Evolutionary conservation across 2,329 filamentous ascomycete genomes (phyloP).

Genomic region (Penicillium oxalicum): DNA sequence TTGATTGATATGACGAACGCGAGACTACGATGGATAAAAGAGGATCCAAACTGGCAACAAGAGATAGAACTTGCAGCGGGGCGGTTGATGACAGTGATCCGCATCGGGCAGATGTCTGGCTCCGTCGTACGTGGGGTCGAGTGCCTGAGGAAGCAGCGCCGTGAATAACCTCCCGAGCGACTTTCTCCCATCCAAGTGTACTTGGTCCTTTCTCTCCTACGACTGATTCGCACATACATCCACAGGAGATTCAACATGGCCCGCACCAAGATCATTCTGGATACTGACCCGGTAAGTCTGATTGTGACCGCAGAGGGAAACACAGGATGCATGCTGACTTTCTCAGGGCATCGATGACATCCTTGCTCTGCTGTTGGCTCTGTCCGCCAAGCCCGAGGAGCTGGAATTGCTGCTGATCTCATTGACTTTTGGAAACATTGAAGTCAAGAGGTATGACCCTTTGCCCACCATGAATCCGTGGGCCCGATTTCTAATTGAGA

Average conservation of each 20-base stretch:
- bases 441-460: constrained; percentile 62
- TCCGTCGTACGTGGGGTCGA: neutral
- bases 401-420: constrained; percentile 80
- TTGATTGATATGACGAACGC: too few species aligned
- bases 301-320: neutral
- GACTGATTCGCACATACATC: neutral
- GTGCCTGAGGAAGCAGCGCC: constrained; percentile 8
- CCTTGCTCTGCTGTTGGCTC: constrained; percentile 77
- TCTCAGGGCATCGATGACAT: constrained; percentile 76
- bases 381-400: constrained; percentile 75
- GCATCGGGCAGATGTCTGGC: neutral
- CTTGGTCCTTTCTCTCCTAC: constrained; percentile 2
- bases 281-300: constrained; percentile 75
- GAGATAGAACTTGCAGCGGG: neutral
- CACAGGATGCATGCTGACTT: neutral
- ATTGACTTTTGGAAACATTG: constrained; percentile 89
- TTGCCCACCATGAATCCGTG: too few species aligned
- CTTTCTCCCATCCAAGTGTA: neutral
- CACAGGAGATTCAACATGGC: constrained; percentile 46
- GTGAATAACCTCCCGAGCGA: neutral
- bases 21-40: too few species aligned
- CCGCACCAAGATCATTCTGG: constrained; percentile 79
- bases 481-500: neutral
- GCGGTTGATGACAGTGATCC: constrained; percentile 10
- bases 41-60: too few species aligned